A percentile compares a stretch with the other conserved stretches of the same genome.
phyloP scores from a whole-genome alignment of 208 protist genomes.

The Entamoeba histolytica region DNA sequence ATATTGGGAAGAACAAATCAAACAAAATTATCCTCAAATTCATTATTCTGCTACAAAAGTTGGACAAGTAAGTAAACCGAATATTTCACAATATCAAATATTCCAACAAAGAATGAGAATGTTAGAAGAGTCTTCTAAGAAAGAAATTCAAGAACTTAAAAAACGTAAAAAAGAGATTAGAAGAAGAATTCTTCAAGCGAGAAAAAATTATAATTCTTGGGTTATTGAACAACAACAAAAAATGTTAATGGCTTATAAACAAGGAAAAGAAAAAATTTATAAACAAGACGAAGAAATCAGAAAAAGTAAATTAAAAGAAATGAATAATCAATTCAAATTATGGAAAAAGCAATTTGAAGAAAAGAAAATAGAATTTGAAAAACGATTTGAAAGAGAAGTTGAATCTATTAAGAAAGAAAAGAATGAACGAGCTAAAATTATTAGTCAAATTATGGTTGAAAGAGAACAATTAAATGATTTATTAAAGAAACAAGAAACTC shows the following conservation, averaged over 20 bases:
- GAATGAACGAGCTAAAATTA: neutral
- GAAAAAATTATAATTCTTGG: neutral
- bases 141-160: neutral
- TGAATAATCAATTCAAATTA: neutral
- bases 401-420: neutral
- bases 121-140: neutral
- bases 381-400: neutral
- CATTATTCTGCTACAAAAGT: neutral
- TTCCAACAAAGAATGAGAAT: neutral
- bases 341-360: neutral
- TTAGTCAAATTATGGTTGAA: neutral
- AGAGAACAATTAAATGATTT: neutral
- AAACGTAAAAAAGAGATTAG: neutral
- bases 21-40: neutral
- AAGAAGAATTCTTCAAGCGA: neutral
- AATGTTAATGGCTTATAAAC: neutral
- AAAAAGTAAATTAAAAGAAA: neutral
- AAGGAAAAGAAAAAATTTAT: neutral
- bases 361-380: neutral
- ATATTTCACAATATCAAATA: neutral
- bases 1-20: neutral
- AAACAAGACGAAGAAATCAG: neutral
- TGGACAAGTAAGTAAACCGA: neutral
- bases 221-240: neutral
- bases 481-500: neutral